Conservation (phyloP, 2,329 filamentous ascomycete genomes). For the Ophiocordyceps camponoti-leonardi region DNA sequence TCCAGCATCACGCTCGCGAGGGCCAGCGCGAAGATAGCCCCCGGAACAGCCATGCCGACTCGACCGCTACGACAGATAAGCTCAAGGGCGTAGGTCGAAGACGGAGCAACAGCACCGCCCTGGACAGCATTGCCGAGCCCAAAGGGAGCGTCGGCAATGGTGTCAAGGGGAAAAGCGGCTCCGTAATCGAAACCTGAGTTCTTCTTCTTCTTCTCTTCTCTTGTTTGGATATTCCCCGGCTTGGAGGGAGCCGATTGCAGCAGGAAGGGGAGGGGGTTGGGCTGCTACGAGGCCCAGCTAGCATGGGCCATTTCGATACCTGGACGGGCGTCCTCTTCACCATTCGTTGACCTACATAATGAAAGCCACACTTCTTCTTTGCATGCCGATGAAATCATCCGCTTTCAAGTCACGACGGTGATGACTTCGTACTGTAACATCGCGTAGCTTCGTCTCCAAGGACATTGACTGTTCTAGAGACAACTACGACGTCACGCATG, state of each 20-base stretch:
- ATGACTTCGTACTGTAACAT: too few relatives aligned
- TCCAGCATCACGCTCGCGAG: conserved; percentile 14
- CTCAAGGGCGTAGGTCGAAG: conserved; percentile 11
- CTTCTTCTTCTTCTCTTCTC: too few relatives aligned
- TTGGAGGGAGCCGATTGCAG: too few relatives aligned
- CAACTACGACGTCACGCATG: too few relatives aligned
- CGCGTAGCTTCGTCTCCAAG: too few relatives aligned
- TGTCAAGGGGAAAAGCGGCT: background rate
- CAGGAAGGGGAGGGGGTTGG: background rate
- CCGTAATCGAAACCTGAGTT: too few relatives aligned
- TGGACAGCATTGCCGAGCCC: conserved; percentile 2
- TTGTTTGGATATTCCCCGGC: too few relatives aligned
- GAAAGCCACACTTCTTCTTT: too few relatives aligned
- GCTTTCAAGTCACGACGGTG: too few relatives aligned
- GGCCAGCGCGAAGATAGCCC: background rate
- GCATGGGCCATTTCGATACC: background rate
- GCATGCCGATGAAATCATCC: too few relatives aligned
- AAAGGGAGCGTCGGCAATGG: background rate
- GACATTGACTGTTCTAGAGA: too few relatives aligned
- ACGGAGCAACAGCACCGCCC: conserved; percentile 2
- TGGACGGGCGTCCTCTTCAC: background rate
- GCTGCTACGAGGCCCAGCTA: background rate
- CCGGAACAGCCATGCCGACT: background rate
- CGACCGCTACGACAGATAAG: conserved; percentile 8
- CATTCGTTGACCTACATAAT: background rate